Conservation (phyloP, 164 flowering plant genomes). For the Umbilicus rupestris region DNA sequence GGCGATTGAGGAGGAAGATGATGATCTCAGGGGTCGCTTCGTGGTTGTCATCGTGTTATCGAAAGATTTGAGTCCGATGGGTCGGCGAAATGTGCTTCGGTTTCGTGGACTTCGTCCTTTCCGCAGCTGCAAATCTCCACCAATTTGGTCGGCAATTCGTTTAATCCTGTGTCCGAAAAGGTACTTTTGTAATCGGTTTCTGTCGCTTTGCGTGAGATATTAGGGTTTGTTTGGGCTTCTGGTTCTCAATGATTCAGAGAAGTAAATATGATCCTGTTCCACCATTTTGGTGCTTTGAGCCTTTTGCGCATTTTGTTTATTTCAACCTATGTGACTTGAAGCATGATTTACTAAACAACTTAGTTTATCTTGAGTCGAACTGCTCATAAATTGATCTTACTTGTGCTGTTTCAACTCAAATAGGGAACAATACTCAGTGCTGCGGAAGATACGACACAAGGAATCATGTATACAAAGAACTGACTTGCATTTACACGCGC, state of each 20-base stretch:
- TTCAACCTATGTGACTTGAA: background rate
- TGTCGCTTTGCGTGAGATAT: background rate
- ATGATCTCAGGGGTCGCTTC: background rate
- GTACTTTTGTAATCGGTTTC: conserved; percentile 11
- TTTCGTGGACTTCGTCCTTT: conserved; percentile 42
- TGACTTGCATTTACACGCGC: conserved; percentile 90
- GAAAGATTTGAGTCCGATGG: conserved; percentile 11
- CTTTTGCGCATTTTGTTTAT: background rate
- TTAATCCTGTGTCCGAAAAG: conserved; percentile 16
- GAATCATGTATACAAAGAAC: conserved; percentile 92
- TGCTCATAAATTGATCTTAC: background rate
- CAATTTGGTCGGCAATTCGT: conserved; percentile 12
- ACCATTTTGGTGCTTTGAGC: background rate
- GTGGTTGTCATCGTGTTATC: conserved; percentile 8
- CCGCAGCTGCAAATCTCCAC: conserved; percentile 23
- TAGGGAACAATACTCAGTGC: conserved; percentile 29
- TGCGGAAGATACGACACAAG: conserved; percentile 60
- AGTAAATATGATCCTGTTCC: background rate
- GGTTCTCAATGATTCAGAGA: background rate
- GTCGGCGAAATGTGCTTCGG: conserved; percentile 23
- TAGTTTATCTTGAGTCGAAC: background rate
- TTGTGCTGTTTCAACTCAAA: background rate
- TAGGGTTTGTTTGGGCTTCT: background rate
- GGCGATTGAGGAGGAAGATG: background rate
- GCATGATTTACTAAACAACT: background rate